Evolutionary conservation across 495 filamentous ascomycete species (phyloP), one percentile per base, ranked within the genome.

Genomic region (Lasiosphaeris hirsuta): DNA sequence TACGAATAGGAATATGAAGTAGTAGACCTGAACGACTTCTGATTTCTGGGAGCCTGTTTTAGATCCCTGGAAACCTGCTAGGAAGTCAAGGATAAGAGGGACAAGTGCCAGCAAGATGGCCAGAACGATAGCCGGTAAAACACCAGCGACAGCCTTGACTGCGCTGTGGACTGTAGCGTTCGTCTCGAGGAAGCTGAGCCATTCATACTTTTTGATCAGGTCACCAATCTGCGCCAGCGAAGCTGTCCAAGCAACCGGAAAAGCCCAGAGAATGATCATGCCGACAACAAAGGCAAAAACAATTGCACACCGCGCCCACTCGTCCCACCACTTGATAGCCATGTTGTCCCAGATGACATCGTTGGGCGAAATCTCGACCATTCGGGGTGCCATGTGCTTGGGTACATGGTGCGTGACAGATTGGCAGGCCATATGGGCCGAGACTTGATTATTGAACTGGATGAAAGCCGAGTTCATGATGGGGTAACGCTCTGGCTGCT

Each of bases 341-440:
- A 98, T 93, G 69, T 98, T 98, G 58, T 96, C 89, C 94, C 94
- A 98, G 50, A 97, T 80, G 17, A 98, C 92, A 71, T 97, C 92
- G 54, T 89, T 85, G 0, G 94, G 94, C 33, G 90, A 90, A 46
- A 98, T 93, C 67, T 97, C 94, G 14, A 97, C 88, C 42, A 88
- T 82, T 17, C 94, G 88, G 30, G 94, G 95, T 3, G 90, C 86
- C 94, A 98, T 98, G 52, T 93, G 87, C 64, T 92, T 90, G 2
- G 95, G 95, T 6, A 94, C 69, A 64, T 98, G 94, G 64, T 97
- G 93, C 42, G 85, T 92, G 59, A 96, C 84, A 19, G 90, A 81
- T 71, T 98, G 94, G 69, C 90, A 96, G 56, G 93, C 93, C 94
- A 98, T 97, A 64, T 98, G 94, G 2, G 94, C 94, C 7, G 92